A percentile compares a stretch with the other conserved stretches of the same genome.
phyloP scores from a whole-genome alignment of 179 eudicot species.

The Silene coronaria region DNA sequence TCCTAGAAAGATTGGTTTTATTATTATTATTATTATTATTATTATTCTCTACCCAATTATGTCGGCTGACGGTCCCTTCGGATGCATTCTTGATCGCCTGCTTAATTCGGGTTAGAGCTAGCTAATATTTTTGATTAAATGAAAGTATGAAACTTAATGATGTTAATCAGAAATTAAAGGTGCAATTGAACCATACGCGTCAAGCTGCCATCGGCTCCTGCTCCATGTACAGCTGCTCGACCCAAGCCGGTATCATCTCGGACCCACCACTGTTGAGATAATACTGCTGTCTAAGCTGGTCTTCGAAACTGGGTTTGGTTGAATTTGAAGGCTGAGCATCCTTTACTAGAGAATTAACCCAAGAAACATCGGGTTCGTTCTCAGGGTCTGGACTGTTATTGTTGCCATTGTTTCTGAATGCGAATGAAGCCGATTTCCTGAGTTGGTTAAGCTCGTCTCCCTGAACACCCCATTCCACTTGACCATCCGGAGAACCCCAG shows the following conservation, averaged over 20 bases:
- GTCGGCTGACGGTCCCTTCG: slow-evolving; percentile 15
- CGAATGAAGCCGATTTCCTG: slow-evolving; percentile 61
- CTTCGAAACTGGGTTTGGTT: slow-evolving; percentile 32
- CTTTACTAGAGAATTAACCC: slow-evolving; percentile 58
- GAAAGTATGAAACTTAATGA: slow-evolving; percentile 13
- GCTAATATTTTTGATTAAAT: not conserved
- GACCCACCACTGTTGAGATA: slow-evolving; percentile 32
- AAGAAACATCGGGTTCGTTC: slow-evolving; percentile 47
- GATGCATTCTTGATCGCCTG: slow-evolving; percentile 10
- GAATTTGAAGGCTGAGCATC: slow-evolving; percentile 36
- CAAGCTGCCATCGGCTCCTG: slow-evolving; percentile 77
- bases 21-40: too few species aligned
- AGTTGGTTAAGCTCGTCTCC: slow-evolving; percentile 52
- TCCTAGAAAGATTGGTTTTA: slow-evolving; percentile 23
- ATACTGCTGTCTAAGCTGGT: slow-evolving; percentile 36
- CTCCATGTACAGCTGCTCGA: slow-evolving; percentile 68
- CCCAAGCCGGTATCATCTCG: slow-evolving; percentile 59
- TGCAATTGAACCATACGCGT: not conserved
- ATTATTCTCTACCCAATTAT: slow-evolving; percentile 21
- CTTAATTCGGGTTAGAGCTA: not conserved
- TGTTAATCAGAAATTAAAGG: slow-evolving; percentile 12
- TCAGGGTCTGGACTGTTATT: slow-evolving; percentile 13
- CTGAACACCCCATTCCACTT: slow-evolving; percentile 54
- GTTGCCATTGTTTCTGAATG: slow-evolving; percentile 41
- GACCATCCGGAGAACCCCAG: slow-evolving; percentile 71